Conservation (phyloP, 257 asterid species). For the Catharanthus roseus region DNA sequence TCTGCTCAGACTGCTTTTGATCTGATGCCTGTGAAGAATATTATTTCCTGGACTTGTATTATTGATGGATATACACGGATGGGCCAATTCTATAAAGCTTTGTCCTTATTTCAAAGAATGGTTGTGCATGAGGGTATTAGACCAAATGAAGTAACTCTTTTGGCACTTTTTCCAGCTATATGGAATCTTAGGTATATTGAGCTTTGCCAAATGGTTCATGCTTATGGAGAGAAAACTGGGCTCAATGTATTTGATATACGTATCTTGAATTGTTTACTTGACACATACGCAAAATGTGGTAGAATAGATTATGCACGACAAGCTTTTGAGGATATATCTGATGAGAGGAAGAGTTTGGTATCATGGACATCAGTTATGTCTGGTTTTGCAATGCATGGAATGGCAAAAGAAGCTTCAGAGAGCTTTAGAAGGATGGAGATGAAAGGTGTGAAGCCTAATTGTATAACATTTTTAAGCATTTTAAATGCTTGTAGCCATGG, state of each 20-base stretch:
- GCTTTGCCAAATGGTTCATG: conserved; percentile 50
- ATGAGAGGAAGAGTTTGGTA: conserved; percentile 44
- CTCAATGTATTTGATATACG: conserved; percentile 43
- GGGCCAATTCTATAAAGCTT: conserved; percentile 37
- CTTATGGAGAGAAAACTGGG: conserved; percentile 53
- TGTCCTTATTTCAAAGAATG: conserved; percentile 47
- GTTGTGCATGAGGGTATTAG: conserved; percentile 38
- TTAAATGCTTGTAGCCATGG: conserved; percentile 70
- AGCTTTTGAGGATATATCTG: conserved; percentile 41
- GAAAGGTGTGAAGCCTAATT: conserved; percentile 42
- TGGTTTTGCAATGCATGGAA: conserved; percentile 66
- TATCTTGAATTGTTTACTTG: conserved; percentile 56
- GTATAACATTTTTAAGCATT: conserved; percentile 51
- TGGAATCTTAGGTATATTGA: conserved; percentile 53
- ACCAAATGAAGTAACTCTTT: conserved; percentile 56
- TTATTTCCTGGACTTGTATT: conserved; percentile 70
- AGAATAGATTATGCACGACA: conserved; percentile 39
- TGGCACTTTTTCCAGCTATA: conserved; percentile 61
- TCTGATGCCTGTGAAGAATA: conserved; percentile 56
- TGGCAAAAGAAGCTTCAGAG: conserved; percentile 59
- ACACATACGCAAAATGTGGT: conserved; percentile 66
- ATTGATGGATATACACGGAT: conserved; percentile 63
- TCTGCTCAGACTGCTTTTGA: conserved; percentile 45
- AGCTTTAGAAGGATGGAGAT: conserved; percentile 43
- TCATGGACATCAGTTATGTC: conserved; percentile 76